Evolutionary conservation across 2,329 filamentous ascomycete genomes (phyloP).

Genomic region (Paecilomyces sp.): DNA sequence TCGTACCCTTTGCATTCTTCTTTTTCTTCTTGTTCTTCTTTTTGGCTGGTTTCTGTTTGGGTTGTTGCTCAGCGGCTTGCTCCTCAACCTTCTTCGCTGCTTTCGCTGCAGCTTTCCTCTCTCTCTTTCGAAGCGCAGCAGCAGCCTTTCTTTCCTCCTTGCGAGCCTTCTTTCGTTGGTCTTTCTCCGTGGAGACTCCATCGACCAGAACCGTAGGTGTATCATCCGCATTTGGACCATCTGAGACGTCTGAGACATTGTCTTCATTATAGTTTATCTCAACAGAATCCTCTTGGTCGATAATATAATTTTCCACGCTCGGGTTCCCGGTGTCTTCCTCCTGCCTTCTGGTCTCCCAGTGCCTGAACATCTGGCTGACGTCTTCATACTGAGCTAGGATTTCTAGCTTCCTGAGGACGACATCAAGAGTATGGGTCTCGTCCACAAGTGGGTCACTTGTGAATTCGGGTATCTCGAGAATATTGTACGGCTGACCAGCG

Average conservation of each 20-base stretch:
- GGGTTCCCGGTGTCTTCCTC: slow-evolving; percentile 7
- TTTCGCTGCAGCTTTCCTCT: not conserved
- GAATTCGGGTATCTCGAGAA: slow-evolving; percentile 76
- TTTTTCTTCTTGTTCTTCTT: not conserved
- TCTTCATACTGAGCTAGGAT: slow-evolving; percentile 42
- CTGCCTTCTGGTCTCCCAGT: slow-evolving; percentile 21
- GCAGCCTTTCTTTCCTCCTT: slow-evolving; percentile 14
- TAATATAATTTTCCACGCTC: slow-evolving; percentile 8
- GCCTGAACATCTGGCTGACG: slow-evolving; percentile 36
- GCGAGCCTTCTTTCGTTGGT: slow-evolving; percentile 13
- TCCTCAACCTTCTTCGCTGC: not conserved
- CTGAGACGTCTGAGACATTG: not conserved
- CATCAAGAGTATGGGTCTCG: slow-evolving; percentile 39
- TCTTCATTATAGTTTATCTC: not conserved
- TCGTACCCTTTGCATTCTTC: not conserved
- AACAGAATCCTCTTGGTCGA: slow-evolving; percentile 8
- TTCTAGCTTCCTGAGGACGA: slow-evolving; percentile 49
- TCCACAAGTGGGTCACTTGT: slow-evolving; percentile 33
- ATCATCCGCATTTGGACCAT: not conserved
- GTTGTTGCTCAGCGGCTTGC: not conserved
- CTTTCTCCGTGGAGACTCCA: slow-evolving; percentile 8
- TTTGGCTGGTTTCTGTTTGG: not conserved
- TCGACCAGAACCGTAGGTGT: not conserved
- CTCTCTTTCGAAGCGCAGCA: not conserved
- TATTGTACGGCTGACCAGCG: slow-evolving; percentile 72